A percentile compares a stretch with the other conserved stretches of the same genome.
These are phyloP conservation scores for sunflower (Helianthus annuus) DNA, from an alignment of 129 eudicot genomes.

Conservation along the genomic window HanXRQr2.0-SUNRISE NC_035444.2:28161921-28162420, in stretches of 20 bases:
- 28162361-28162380: slow-evolving; percentile 16
- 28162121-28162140: slow-evolving; percentile 13
- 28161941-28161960: slow-evolving; percentile 32
- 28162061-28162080: slow-evolving; percentile 24
- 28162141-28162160: slow-evolving; percentile 19
- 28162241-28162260: slow-evolving; percentile 56
- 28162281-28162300: slow-evolving; percentile 36
- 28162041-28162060: slow-evolving; percentile 58
- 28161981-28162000: slow-evolving; percentile 33
- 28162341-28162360: slow-evolving; percentile 29
- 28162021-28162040: slow-evolving; percentile 40
- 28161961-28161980: slow-evolving; percentile 37
- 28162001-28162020: slow-evolving; percentile 38
- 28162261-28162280: slow-evolving; percentile 9
- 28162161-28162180: slow-evolving; percentile 61
- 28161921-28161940: slow-evolving; percentile 36
- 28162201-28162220: slow-evolving; percentile 63
- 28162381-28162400: slow-evolving; percentile 26
- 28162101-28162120: background rate
- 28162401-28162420: slow-evolving; percentile 15
- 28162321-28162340: slow-evolving; percentile 59
- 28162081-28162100: slow-evolving; percentile 1
- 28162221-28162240: slow-evolving; percentile 60
- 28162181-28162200: slow-evolving; percentile 90
- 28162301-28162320: slow-evolving; percentile 48